phyloP scores from a whole-genome alignment of 2,329 filamentous ascomycete species.

The Amauroascus verrucosus region DNA sequence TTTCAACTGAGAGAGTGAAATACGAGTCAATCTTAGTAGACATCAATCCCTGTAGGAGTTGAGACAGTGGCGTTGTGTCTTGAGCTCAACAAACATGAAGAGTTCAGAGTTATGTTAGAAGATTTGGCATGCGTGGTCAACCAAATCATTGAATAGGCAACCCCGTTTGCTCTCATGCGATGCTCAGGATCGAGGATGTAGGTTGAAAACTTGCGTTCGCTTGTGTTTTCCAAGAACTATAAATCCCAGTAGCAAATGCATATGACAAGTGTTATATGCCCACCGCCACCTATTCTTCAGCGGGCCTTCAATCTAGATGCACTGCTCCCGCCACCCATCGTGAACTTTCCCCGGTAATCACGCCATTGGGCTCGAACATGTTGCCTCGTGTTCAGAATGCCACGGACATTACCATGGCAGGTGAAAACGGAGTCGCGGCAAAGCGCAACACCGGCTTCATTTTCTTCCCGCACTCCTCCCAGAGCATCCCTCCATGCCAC shows the following conservation, averaged over 20 bases:
- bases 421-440: conserved; percentile 19
- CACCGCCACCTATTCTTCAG: background rate
- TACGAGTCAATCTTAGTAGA: too few relatives aligned
- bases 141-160: background rate
- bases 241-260: background rate
- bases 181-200: background rate
- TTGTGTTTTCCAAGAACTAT: background rate
- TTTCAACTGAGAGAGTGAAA: too few relatives aligned
- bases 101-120: too few relatives aligned
- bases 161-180: background rate
- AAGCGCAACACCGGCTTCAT: conserved; percentile 16
- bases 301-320: background rate
- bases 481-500: background rate
- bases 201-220: background rate
- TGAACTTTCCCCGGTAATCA: too few relatives aligned
- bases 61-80: too few relatives aligned
- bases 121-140: too few relatives aligned
- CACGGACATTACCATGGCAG: conserved; percentile 39
- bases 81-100: too few relatives aligned
- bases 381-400: conserved; percentile 27
- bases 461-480: conserved; percentile 18
- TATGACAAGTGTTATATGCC: background rate
- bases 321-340: background rate
- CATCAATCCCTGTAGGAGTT: too few relatives aligned
- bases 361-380: conserved; percentile 4